Evolutionary conservation across 2,329 filamentous ascomycete species (phyloP), one percentile per base, ranked within the genome.

Genomic region (Talaromyces islandicus): DNA sequence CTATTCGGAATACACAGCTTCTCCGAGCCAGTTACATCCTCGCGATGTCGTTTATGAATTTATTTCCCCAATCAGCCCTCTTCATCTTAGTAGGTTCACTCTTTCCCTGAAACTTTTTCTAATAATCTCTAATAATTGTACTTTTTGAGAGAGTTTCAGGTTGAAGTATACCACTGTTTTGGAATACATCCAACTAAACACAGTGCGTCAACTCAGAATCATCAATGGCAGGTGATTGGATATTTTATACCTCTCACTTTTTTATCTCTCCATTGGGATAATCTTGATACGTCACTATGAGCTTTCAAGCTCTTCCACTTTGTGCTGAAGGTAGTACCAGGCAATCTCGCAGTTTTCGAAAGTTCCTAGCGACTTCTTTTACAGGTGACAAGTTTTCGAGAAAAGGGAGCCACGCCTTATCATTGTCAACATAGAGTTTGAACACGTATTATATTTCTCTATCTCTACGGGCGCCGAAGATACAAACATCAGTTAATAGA

Each of bases 281-380:
- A 17, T 29, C 24, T 19, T n/a, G 10, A 43, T 57, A 60, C 59
- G 59, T 61, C 59, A 61, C 55, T 7, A 25, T 61, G 59, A 58
- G 43, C 24, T 52, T 25, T 14, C 48, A 17, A 27, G 14, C 10
- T 5, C 14, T 29, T 52, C 10, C 27, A 27, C 7, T 11, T n/a
- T 52, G 48, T 29, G 24, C 24, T 38, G 35, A 38, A n/a, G 35
- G 43, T 46, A 21, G 21, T n/a, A 21, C 43, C 21, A 46, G 43
- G 43, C 21, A 38, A n/a, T 38, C 5, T 38, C 35, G 14, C 35
- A 38, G 35, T 38, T 38, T 38, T 38, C 35, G 35, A 38, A n/a
- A 38, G 2, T 38, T n/a, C 17, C 35, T 38, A 17, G 35, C 17
- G 5, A 38, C 12, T 38, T n/a, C 12, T 6, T 38, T 38, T 17